A percentile compares a stretch with the other conserved stretches of the same genome.
These are phyloP conservation scores for Leishmania gerbilli DNA, from an alignment of 208 protist genomes.

Conservation along the genomic window DNA sequence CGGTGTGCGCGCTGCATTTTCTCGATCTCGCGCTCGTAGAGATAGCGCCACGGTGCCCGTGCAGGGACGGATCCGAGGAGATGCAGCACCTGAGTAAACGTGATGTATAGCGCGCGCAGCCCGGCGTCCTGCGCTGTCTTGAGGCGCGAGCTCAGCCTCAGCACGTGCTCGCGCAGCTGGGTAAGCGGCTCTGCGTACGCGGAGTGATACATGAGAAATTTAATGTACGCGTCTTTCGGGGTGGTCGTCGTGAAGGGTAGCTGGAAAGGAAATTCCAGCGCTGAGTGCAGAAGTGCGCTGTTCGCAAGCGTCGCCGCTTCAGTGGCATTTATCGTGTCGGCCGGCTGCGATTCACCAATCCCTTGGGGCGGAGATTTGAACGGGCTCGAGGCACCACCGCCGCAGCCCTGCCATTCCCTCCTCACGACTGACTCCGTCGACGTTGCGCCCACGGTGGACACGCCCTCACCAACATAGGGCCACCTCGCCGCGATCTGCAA, in stretches of 20 bases:
- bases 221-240: constrained; percentile 44
- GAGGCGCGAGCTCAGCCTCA: constrained; percentile 54
- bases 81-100: constrained; percentile 31
- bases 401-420: neutral
- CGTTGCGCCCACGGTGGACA: neutral
- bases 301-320: constrained; percentile 9
- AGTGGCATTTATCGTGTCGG: neutral
- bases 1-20: constrained; percentile 54
- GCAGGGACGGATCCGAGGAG: neutral
- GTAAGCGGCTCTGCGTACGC: constrained; percentile 43
- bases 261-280: constrained; percentile 37
- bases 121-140: constrained; percentile 48
- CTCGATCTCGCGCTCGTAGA: constrained; percentile 56
- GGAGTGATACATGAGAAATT: constrained; percentile 47
- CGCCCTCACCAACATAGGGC: neutral
- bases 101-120: constrained; percentile 41
- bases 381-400: neutral
- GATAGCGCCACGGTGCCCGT: constrained; percentile 21
- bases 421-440: neutral
- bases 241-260: constrained; percentile 53
- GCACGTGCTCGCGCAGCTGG: constrained; percentile 37
- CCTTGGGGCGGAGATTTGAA: neutral
- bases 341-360: neutral
- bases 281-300: constrained; percentile 17
- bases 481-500: neutral